Conservation (phyloP, 345 rosid species). For the Geranium rotundifolium region DNA sequence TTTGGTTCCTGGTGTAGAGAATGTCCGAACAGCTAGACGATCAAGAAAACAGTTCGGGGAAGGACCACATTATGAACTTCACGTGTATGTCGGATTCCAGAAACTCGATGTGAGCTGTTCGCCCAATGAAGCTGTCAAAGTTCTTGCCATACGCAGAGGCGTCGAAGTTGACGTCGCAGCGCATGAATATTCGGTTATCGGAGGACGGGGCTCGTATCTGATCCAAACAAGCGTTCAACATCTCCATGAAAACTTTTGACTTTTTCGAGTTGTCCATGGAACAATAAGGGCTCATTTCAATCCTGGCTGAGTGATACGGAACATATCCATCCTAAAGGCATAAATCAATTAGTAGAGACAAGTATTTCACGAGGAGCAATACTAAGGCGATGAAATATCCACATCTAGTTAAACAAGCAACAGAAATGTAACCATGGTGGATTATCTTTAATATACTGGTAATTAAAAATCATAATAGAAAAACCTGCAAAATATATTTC, state of each 20-base stretch:
- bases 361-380: too few species aligned
- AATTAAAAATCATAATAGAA: too few species aligned
- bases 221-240: constrained; percentile 86
- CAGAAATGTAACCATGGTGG: too few species aligned
- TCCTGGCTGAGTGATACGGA: constrained; percentile 93
- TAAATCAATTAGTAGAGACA: background rate
- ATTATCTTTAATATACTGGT: too few species aligned
- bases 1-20: too few species aligned
- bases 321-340: constrained; percentile 82
- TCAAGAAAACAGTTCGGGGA: constrained; percentile 41
- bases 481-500: background rate
- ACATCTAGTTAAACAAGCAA: too few species aligned
- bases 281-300: constrained; percentile 72
- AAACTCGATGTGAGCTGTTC: constrained; percentile 96
- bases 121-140: constrained; percentile 72
- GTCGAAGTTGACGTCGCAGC: constrained; percentile 85
- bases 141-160: constrained; percentile 63
- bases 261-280: constrained; percentile 67
- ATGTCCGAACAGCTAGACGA: too few species aligned
- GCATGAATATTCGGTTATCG: constrained; percentile 62
- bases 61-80: constrained; percentile 94
- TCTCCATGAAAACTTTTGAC: constrained; percentile 73
- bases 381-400: background rate
- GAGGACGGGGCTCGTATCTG: constrained; percentile 71
- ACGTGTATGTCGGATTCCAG: constrained; percentile 76